Conservation (phyloP, 495 filamentous ascomycete species). For the Daldinia concentrica region DNA sequence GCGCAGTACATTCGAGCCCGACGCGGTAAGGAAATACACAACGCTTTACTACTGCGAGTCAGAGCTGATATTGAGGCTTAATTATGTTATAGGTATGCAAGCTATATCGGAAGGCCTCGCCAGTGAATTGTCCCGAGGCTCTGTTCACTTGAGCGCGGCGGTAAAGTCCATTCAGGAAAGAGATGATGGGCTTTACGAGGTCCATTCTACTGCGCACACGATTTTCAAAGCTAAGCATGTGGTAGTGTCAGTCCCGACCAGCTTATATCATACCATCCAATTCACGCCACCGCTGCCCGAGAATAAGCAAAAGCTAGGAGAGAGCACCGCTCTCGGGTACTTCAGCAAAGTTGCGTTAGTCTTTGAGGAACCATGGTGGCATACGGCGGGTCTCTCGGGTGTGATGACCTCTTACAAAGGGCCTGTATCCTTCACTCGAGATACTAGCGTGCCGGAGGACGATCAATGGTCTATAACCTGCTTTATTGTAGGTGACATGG, state of each 20-base stretch:
- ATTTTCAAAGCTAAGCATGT: constrained; percentile 48
- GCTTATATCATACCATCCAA: constrained; percentile 45
- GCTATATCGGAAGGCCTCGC: constrained; percentile 45
- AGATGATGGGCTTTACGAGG: constrained; percentile 10
- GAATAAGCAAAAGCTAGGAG: constrained; percentile 40
- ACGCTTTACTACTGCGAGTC: not conserved
- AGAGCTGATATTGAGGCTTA: not conserved
- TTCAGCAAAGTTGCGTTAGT: constrained; percentile 53
- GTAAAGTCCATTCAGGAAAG: constrained; percentile 31
- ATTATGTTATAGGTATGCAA: constrained; percentile 46
- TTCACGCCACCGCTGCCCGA: constrained; percentile 44
- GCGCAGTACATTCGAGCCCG: constrained; percentile 55
- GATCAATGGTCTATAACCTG: constrained; percentile 53
- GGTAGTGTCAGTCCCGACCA: constrained; percentile 51
- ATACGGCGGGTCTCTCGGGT: constrained; percentile 37
- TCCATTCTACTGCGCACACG: constrained; percentile 19
- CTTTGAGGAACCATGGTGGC: constrained; percentile 56
- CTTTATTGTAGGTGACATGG: constrained; percentile 51
- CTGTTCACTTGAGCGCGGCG: constrained; percentile 38
- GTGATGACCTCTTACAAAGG: constrained; percentile 49
- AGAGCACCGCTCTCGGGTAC: constrained; percentile 45
- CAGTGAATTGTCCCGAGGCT: constrained; percentile 27
- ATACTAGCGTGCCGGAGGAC: constrained; percentile 50
- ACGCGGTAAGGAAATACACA: constrained; percentile 14
- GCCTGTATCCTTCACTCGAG: constrained; percentile 52